A percentile compares a stretch with the other conserved stretches of the same genome.
phyloP scores from a whole-genome alignment of 768 basidiomycete genomes.

The Mycena rebaudengoi region DNA sequence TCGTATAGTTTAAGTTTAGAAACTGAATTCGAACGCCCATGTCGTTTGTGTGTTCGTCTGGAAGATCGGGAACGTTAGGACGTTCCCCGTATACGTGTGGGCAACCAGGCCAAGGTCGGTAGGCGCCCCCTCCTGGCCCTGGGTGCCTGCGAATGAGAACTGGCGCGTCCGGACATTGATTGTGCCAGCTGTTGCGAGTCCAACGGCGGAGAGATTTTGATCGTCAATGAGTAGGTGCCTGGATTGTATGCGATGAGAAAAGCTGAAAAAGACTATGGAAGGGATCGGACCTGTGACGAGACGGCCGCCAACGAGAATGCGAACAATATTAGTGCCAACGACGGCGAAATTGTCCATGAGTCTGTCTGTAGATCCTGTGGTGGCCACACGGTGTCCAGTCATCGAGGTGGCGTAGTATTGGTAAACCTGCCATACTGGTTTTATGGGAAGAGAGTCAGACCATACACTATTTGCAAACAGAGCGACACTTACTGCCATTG shows the following conservation, averaged over 20 bases:
- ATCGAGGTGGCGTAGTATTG: slow-evolving; percentile 31
- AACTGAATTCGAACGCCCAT: slow-evolving; percentile 32
- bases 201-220: slow-evolving; percentile 28
- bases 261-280: neutral
- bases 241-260: neutral
- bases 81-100: slow-evolving; percentile 29
- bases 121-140: slow-evolving; percentile 22
- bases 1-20: no score
- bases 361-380: slow-evolving; percentile 29
- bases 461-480: no score
- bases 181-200: slow-evolving; percentile 26
- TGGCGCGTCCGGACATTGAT: slow-evolving; percentile 27
- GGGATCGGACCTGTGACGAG: slow-evolving; percentile 29
- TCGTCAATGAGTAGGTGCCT: slow-evolving; percentile 28
- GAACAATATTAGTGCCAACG: slow-evolving; percentile 29
- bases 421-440: slow-evolving; percentile 31
- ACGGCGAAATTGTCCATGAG: slow-evolving; percentile 32
- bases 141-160: slow-evolving; percentile 26
- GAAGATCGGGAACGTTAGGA: slow-evolving; percentile 30
- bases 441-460: neutral
- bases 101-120: slow-evolving; percentile 25
- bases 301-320: slow-evolving; percentile 31
- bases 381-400: slow-evolving; percentile 29
- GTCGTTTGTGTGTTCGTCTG: slow-evolving; percentile 30
- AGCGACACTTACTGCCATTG: slow-evolving; percentile 22